Conservation (phyloP, 2,329 filamentous ascomycete species). For the Aspergillus sp. region DNA sequence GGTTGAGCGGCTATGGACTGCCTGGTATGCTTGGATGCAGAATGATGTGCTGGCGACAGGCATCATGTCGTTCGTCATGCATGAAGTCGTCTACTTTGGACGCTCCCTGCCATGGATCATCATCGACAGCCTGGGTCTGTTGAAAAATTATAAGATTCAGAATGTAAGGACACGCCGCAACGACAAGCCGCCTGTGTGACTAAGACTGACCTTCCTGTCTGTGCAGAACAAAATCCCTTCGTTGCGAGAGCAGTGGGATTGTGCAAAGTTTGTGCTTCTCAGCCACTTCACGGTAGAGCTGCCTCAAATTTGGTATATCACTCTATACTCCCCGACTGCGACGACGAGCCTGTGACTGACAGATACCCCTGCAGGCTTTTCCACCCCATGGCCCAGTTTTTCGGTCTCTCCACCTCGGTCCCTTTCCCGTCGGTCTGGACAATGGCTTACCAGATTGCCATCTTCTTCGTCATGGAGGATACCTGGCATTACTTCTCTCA, state of each 20-base stretch:
- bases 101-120: slow-evolving; percentile 88
- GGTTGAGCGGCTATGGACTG: slow-evolving; percentile 85
- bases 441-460: slow-evolving; percentile 85
- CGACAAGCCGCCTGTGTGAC: no score
- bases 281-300: slow-evolving; percentile 98
- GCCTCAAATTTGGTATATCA: slow-evolving; percentile 81
- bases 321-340: background rate
- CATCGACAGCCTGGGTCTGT: slow-evolving; percentile 81
- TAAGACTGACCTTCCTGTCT: background rate
- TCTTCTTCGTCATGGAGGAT: slow-evolving; percentile 96
- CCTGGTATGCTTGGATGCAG: slow-evolving; percentile 97
- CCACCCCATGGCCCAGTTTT: slow-evolving; percentile 92
- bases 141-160: slow-evolving; percentile 95
- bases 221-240: slow-evolving; percentile 78
- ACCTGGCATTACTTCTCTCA: slow-evolving; percentile 98
- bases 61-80: slow-evolving; percentile 95
- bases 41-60: slow-evolving; percentile 96
- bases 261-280: slow-evolving; percentile 86
- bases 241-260: slow-evolving; percentile 90
- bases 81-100: slow-evolving; percentile 93
- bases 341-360: slow-evolving; percentile 4
- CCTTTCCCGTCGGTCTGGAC: slow-evolving; percentile 84
- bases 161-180: slow-evolving; percentile 54
- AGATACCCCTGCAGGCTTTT: slow-evolving; percentile 62
- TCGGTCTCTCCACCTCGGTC: slow-evolving; percentile 81